Conservation (phyloP, 2,329 filamentous ascomycete genomes). For the Periglandula ipomoeae region DNA sequence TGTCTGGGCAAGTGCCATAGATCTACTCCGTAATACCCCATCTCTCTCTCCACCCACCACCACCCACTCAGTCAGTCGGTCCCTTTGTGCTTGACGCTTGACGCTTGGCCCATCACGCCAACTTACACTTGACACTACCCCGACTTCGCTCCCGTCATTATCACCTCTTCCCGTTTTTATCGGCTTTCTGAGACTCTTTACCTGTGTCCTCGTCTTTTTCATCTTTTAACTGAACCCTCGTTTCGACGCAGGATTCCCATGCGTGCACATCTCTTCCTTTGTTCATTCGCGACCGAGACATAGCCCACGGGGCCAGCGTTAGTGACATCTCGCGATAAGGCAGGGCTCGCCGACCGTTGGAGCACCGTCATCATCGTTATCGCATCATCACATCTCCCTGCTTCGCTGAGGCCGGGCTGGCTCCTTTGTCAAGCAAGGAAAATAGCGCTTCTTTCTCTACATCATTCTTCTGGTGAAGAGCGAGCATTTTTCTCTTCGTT, state of each 20-base stretch:
- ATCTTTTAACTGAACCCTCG: background rate
- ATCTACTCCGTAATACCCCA: too few species aligned
- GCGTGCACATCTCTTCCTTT: background rate
- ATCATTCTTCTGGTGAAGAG: background rate
- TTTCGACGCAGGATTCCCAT: background rate
- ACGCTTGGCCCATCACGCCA: background rate
- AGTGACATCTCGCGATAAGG: conserved; percentile 5
- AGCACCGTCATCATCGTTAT: conserved; percentile 1
- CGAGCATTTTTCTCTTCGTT: background rate
- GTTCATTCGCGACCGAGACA: background rate
- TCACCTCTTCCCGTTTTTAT: background rate
- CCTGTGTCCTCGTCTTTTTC: background rate
- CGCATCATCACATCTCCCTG: background rate
- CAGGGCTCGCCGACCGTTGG: conserved; percentile 4
- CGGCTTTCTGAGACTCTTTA: background rate
- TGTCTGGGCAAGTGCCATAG: too few species aligned
- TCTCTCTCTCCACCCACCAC: too few species aligned
- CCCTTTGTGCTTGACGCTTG: background rate
- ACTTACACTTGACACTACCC: background rate
- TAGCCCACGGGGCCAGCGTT: background rate
- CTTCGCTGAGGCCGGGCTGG: background rate
- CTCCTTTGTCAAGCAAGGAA: background rate
- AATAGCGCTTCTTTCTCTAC: background rate
- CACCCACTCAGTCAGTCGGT: background rate
- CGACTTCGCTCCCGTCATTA: background rate